Conservation (phyloP, 208 protist species). For the Naegleria gruberi region DNA sequence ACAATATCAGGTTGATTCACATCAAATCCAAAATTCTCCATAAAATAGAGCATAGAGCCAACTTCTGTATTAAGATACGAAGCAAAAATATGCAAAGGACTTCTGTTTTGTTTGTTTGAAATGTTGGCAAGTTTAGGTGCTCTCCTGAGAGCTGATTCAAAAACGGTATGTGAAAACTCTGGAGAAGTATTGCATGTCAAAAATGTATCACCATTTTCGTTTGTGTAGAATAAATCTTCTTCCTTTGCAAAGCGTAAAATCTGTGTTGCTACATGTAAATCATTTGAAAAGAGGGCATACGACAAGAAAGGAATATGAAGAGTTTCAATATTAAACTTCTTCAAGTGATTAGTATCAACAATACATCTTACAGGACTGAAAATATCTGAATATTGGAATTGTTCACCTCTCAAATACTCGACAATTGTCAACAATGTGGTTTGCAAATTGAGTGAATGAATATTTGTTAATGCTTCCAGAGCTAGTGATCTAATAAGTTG, state of each 20-base stretch:
- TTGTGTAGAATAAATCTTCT: background rate
- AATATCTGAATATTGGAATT: background rate
- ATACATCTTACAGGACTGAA: background rate
- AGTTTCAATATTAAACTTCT: background rate
- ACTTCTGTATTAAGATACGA: too few relatives aligned
- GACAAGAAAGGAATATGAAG: background rate
- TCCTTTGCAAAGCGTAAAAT: background rate
- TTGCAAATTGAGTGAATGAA: too few relatives aligned
- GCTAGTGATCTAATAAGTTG: background rate
- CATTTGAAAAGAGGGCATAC: background rate
- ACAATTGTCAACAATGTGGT: background rate
- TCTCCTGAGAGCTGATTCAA: background rate
- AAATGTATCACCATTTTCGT: background rate
- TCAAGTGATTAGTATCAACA: background rate
- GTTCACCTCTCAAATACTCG: background rate
- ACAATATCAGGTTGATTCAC: too few relatives aligned
- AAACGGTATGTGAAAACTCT: too few relatives aligned
- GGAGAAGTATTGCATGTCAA: too few relatives aligned
- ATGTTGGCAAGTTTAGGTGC: background rate
- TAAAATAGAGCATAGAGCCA: too few relatives aligned
- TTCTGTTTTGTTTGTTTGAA: background rate
- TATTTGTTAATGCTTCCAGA: background rate
- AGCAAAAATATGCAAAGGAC: too few relatives aligned
- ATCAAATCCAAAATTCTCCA: too few relatives aligned
- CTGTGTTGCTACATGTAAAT: background rate